Evolutionary conservation across 2,329 filamentous ascomycete genomes (phyloP), one percentile per base, ranked within the genome.

Genomic region (Trichoderma koningii): DNA sequence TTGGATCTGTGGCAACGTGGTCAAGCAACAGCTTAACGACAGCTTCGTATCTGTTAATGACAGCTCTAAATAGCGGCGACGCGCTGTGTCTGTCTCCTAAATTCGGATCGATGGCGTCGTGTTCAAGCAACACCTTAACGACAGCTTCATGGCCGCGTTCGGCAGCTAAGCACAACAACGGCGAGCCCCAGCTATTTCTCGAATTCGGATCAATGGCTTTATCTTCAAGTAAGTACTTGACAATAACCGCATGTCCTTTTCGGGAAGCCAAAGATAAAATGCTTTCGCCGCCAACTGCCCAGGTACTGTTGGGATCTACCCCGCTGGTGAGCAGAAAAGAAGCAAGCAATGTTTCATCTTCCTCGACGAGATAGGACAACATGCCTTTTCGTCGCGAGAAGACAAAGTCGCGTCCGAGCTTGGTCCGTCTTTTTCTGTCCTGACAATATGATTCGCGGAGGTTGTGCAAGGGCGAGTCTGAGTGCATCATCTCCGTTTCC

Each of bases 391-490:
- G 2, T 2, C 21, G 30, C 3, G 10, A 10, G 21, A 42, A 60
- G 3, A 10, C 0, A 3, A 15, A 51, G 5, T 21, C 1, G 2
- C 23, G 45, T 2, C 17, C 12, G n/a, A 51, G 7, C 5, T 0
- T 60, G 17, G 28, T 19, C n/a, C 21, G 26, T 1, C 2, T 19
- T 0, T 3, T 10, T 42, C 3, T 19, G 7, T 28, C 15, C 2
- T 38, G 9, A 12, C 1, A 14, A 28, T 42, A 30, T 0, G 2
- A 0, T 9, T 51, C 17, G 3, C 28, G 51, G 9, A 60, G 21
- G 4, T 10, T 21, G 17, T 21, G 34, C 10, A 51, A 2, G 4
- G 15, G 15, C 0, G 56, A 60, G 19, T 3, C 21, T 10, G 1
- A 2, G 1, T 45, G 45, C 10, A 28, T 14, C 3, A 0, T 42